Base-by-base conservation (phyloP, 2,329 filamentous ascomycete species). In the Trichoderma aggressivum region DNA sequence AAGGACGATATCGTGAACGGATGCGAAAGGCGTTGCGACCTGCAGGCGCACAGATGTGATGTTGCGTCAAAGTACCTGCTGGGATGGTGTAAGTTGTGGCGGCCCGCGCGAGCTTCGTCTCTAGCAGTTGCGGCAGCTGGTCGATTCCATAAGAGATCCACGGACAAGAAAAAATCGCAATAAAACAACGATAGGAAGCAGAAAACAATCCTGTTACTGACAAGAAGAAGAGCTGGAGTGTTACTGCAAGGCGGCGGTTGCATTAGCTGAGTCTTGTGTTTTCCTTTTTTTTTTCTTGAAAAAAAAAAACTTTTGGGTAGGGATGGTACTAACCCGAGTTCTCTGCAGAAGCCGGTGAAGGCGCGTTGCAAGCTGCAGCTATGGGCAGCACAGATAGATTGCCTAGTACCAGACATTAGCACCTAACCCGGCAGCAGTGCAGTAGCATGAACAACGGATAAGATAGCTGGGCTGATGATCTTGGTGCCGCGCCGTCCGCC, bases 321-420 rank as follows among this genome's bases (percentile, higher is more conserved):
- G 47, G 39, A 43, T 53, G 28, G 55, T 34, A 68, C 55, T 68
- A 50, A 39, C 62, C 47, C 43, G 62, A 55, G 43, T 55, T 12
- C n/a, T 66, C 66, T 69, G 65, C 65, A 60, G 36, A 26, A 50
- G 59, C 65, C 28, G 36, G 36, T 60, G 65, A 68, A 53, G 43
- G 65, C 56, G 65, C 28, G 61, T 68, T 36, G 28, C 55, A 60
- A 60, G 65, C 63, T 28, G 50, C 65, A 68, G 53, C 55, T 59
- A 30, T 55, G n/a, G 53, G 36, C 39, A 68, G 36, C 55, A 30
- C 32, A 53, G 39, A 50, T 60, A 26, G 55, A 58, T 66, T 24
- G 32, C n/a, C 56, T 53, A 53, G 47, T 24, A 34, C n/a, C 56
- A 34, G 11, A 53, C 47, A 8, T 50, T 50, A 59, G 56, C 28